Evolutionary conservation across 1,139 yeast species (phyloP).

Genomic region (Debaryomyces psychrophilus): DNA sequence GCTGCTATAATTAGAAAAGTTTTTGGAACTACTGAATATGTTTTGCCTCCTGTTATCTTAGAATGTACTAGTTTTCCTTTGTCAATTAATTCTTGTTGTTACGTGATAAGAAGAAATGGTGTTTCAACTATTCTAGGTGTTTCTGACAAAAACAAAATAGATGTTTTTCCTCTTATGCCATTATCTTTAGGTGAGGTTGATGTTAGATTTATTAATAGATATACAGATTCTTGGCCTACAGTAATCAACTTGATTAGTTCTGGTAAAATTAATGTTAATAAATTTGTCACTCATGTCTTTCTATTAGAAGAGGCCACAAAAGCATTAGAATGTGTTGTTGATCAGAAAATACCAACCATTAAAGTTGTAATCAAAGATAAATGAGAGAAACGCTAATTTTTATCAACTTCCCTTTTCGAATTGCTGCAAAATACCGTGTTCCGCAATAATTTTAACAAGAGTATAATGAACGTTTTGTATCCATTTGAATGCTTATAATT

Average conservation of each 20-base stretch:
- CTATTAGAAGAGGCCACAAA: conserved; percentile 28
- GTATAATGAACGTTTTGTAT: too few relatives aligned
- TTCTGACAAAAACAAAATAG: conserved; percentile 31
- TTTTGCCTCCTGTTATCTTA: conserved; percentile 25
- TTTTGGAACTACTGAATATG: conserved; percentile 28
- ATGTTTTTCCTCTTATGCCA: conserved; percentile 44
- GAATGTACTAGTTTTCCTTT: conserved; percentile 36
- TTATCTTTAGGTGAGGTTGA: conserved; percentile 41
- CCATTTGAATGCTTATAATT: too few relatives aligned
- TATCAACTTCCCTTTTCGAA: background rate
- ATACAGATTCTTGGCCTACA: conserved; percentile 42
- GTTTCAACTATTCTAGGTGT: conserved; percentile 37
- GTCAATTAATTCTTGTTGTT: conserved; percentile 32
- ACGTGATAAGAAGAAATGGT: conserved; percentile 38
- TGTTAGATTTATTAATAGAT: conserved; percentile 41
- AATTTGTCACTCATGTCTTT: conserved; percentile 32
- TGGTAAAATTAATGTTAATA: conserved; percentile 28
- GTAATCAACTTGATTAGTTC: conserved; percentile 28
- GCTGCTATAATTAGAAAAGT: conserved; percentile 30
- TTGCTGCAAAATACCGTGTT: background rate
- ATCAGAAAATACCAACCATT: conserved; percentile 21
- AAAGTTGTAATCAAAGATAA: conserved; percentile 16
- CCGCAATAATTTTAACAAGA: too few relatives aligned
- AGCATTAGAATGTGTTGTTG: conserved; percentile 28
- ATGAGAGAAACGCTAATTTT: conserved; percentile 3